Evolutionary conservation across 306 rosid genomes (phyloP), one percentile per base, ranked within the genome.

Genomic region (Vachellia collinsii): DNA sequence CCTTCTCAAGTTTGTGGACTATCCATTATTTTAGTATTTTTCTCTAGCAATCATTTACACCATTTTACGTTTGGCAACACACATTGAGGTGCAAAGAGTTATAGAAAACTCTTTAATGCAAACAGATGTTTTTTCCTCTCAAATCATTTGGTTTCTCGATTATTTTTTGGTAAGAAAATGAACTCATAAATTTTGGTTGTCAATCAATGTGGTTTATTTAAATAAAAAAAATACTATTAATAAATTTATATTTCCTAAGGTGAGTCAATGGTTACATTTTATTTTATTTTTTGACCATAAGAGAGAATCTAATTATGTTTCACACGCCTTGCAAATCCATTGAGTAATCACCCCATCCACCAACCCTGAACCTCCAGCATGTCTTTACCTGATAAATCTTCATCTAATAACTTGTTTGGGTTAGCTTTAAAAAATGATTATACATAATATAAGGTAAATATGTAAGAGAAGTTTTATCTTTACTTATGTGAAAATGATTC

Each of bases 261-360:
- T 19, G 14, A 14, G 6, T 48, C 20, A 16, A 16, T 16, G n/a
- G n/a, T 14, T 50, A 50, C 14, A 50, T 14, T 50, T 50, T 17
- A 56, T 56, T 7, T 8, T 56, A 10, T 20, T 56, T 56, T 56
- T 20, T 6, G 0, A 7, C 1, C 13, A n/a, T 8, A 19, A 8
- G 12, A 19, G 23, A 19, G 10, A 20, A 56, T 56, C 63, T 56
- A 56, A 20, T 56, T 20, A 20, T 20, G 5, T 8, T 56, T 56
- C 63, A n/a, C 34, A 56, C 25, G 67, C 50, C 79, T 11, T 43
- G 71, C 77, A 74, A 38, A 78, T 44, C 73, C 58, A 72, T 22
- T 3, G 13, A 25, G 54, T 0, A 64, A 25, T 29, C 38, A 36
- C 41, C 47, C 25, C 71, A 76, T 51, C 59, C 46, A 70, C 64